Percentiles rank a stretch among this genome's conserved stretches.
Conservation (phyloP, 495 filamentous ascomycete species). For the Halenospora varia region DNA sequence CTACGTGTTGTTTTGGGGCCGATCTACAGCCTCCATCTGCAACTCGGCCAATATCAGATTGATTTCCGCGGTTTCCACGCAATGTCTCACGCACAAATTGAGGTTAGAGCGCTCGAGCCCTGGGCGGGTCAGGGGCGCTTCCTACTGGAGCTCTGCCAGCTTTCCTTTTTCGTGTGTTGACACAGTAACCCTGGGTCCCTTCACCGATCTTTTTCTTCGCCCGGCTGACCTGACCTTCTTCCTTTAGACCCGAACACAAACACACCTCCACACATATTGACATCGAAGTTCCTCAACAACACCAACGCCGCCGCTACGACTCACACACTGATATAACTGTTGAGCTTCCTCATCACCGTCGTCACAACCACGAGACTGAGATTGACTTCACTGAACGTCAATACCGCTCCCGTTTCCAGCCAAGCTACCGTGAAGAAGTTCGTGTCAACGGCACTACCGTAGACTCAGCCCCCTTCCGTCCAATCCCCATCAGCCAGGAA, state of each 20-base stretch:
- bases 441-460: conserved; percentile 43
- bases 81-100: neutral
- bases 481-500: conserved; percentile 7
- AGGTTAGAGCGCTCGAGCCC: neutral
- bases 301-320: conserved; percentile 38
- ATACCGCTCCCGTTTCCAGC: conserved; percentile 74
- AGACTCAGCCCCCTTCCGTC: conserved; percentile 28
- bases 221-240: conserved; percentile 26
- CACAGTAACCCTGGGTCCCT: conserved; percentile 20
- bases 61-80: neutral
- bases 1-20: too few species aligned
- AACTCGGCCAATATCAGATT: neutral
- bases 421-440: conserved; percentile 58
- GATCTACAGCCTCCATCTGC: conserved; percentile 1
- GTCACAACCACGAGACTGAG: conserved; percentile 47
- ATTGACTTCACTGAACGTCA: conserved; percentile 83
- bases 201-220: conserved; percentile 17
- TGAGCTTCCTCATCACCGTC: conserved; percentile 21
- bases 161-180: conserved; percentile 29
- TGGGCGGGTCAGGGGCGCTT: conserved; percentile 15
- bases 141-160: conserved; percentile 24
- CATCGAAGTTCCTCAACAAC: conserved; percentile 44
- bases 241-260: conserved; percentile 42
- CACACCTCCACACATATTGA: conserved; percentile 64
- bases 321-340: conserved; percentile 27